These are phyloP conservation scores for Terfezia boudieri DNA, from an alignment of 495 filamentous ascomycete genomes.

Conservation along the genomic window DNA sequence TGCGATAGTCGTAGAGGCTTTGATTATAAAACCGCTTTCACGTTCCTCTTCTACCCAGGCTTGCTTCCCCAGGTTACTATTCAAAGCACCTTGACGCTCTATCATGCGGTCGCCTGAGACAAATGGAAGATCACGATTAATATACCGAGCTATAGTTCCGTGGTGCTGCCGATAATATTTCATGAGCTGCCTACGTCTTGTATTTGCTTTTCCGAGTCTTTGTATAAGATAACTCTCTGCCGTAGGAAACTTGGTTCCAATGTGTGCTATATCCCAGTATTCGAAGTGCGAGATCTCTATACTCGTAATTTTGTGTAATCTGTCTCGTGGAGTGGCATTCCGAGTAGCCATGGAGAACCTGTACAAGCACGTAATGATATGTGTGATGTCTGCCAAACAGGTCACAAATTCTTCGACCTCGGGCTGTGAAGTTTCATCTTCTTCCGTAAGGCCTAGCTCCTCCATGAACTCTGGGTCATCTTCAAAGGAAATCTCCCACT, in stretches of 20 bases:
- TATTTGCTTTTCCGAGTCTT: slow-evolving; percentile 1
- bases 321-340: not conserved
- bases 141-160: not conserved
- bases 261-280: not conserved
- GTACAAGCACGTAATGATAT: not conserved
- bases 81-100: not conserved
- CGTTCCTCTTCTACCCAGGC: not conserved
- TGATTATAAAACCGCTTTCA: not conserved
- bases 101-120: not conserved
- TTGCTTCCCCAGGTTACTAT: not conserved
- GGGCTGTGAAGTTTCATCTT: too few relatives aligned
- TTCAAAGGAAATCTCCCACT: too few relatives aligned
- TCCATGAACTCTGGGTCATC: too few relatives aligned
- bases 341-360: not conserved
- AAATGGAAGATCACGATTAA: too few relatives aligned
- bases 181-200: not conserved
- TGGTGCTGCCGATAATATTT: not conserved
- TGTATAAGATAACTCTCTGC: not conserved
- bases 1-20: not conserved
- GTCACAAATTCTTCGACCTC: too few relatives aligned
- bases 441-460: too few relatives aligned
- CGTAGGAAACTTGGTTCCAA: not conserved
- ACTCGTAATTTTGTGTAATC: not conserved
- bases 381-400: not conserved
- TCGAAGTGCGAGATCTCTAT: not conserved